Evolutionary conservation across 2,329 filamentous ascomycete species (phyloP), one percentile per base, ranked within the genome.

Genomic region (Xylaria polymorpha): DNA sequence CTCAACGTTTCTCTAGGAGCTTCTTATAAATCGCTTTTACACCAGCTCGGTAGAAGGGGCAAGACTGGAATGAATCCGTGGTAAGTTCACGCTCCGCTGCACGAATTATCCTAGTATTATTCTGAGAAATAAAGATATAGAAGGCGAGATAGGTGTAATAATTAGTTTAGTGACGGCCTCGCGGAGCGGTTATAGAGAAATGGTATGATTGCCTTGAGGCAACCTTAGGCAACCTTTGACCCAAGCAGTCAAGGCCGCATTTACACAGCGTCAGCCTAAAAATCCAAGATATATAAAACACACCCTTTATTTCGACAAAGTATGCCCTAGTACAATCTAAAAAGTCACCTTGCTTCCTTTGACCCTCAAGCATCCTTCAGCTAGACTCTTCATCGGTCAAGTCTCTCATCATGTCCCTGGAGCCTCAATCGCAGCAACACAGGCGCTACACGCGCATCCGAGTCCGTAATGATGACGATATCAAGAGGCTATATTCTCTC

Each of bases 401-500:
- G 25, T 22, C 22, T 44, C 51, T 44, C 22, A 14, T 50, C 1
- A 62, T 62, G 43, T 62, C 64, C 58, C 58, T 44, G 6, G 51
- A 58, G 43, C 18, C 51, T 25, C 64, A 44, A 37, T 22, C 22
- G 43, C 58, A 51, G 37, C 64, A 62, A 53, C 51, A 44, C 4
- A 37, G 3, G 32, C 58, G 41, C 20, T 62, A 62, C 35, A 67
- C 43, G 51, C 51, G 64, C 43, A 58, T 67, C 43, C 58, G 59
- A 53, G 25, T 67, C 35, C 59, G 51, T 5, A 12, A 58, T 4
- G 51, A 46, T 5, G 43, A 37, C 15, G 64, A 67, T 51, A 35
- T 61, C 32, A 35, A 37, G 25, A 66, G 14, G 50, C 51, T 61
- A 12, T 66, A 66, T 50, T 51, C 58, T 43, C 58, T 66, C 18